Percentiles rank a stretch among this genome's conserved stretches.
Conservation (phyloP, 2,329 filamentous ascomycete genomes). For the Conoideocrella luteorostrata region DNA sequence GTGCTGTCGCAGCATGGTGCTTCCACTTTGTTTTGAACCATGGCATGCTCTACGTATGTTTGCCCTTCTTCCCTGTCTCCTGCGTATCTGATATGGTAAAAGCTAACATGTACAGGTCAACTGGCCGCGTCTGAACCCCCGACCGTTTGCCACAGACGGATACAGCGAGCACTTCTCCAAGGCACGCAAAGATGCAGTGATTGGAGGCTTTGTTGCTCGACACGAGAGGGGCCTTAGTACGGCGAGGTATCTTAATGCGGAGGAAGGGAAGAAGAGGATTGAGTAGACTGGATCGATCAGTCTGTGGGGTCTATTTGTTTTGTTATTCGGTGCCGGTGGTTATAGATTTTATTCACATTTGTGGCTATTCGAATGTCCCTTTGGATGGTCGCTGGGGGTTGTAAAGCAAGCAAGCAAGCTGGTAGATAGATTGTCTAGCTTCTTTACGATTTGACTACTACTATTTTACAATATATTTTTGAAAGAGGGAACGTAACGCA, state of each 20-base stretch:
- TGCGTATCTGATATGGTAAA: neutral
- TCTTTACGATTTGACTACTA: too few relatives aligned
- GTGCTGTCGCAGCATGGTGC: constrained; percentile 63
- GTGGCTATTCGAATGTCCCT: too few relatives aligned
- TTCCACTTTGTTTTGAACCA: constrained; percentile 73
- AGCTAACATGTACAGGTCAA: constrained; percentile 62
- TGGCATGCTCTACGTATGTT: constrained; percentile 89
- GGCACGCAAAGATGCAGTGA: constrained; percentile 72
- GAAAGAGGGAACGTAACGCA: too few relatives aligned
- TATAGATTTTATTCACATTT: neutral
- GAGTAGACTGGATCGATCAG: too few relatives aligned
- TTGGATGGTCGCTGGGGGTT: too few relatives aligned
- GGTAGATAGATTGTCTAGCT: too few relatives aligned
- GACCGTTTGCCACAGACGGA: constrained; percentile 78
- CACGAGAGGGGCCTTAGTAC: constrained; percentile 83
- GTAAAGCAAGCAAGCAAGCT: neutral
- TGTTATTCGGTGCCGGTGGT: too few relatives aligned
- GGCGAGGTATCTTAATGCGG: constrained; percentile 73
- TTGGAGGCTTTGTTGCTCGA: constrained; percentile 61
- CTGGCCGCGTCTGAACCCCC: constrained; percentile 94
- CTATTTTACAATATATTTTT: too few relatives aligned
- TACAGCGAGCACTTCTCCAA: constrained; percentile 81
- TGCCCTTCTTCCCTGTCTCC: neutral
- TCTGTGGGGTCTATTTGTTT: neutral
- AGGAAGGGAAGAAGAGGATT: constrained; percentile 98